A percentile compares a stretch with the other conserved stretches of the same genome.
phyloP scores from a whole-genome alignment of 805 yeast species.

The Pichia eremophila region DNA sequence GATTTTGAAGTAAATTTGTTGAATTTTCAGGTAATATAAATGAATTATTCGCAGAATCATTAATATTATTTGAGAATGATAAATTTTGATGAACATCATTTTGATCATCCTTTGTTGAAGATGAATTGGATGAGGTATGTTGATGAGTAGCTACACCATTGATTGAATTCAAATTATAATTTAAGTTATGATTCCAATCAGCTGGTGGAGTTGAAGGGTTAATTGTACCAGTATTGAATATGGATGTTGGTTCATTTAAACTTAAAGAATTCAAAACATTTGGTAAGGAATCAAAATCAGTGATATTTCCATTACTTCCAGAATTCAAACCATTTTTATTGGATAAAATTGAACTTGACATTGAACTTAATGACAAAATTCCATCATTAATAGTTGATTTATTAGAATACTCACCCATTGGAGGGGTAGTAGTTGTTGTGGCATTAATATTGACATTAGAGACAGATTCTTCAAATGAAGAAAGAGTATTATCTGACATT shows the following conservation, averaged over 20 bases:
- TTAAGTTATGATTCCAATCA: conserved; percentile 10
- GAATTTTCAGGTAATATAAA: conserved; percentile 7
- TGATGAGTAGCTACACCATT: not conserved
- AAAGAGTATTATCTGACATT: conserved; percentile 28
- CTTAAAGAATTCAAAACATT: conserved; percentile 39
- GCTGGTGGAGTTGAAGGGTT: conserved; percentile 23
- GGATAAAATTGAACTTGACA: conserved; percentile 1
- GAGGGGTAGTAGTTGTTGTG: conserved; percentile 26
- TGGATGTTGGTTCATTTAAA: conserved; percentile 26
- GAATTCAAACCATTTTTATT: not conserved
- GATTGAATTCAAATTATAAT: not conserved
- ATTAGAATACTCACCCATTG: conserved; percentile 18
- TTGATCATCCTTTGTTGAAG: conserved; percentile 3
- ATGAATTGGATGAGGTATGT: conserved; percentile 9
- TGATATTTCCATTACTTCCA: not conserved
- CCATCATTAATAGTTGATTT: conserved; percentile 9
- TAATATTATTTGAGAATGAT: not conserved
- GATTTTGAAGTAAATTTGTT: not conserved
- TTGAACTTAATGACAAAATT: conserved; percentile 2
- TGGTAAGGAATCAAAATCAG: conserved; percentile 32
- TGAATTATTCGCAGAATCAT: conserved; percentile 2
- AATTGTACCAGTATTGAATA: conserved; percentile 17
- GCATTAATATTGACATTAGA: conserved; percentile 16
- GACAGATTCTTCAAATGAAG: conserved; percentile 24
- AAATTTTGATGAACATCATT: conserved; percentile 7